These are phyloP conservation scores for Lachancea cidri DNA, from an alignment of 805 yeast genomes.

Conservation along the genomic window DNA sequence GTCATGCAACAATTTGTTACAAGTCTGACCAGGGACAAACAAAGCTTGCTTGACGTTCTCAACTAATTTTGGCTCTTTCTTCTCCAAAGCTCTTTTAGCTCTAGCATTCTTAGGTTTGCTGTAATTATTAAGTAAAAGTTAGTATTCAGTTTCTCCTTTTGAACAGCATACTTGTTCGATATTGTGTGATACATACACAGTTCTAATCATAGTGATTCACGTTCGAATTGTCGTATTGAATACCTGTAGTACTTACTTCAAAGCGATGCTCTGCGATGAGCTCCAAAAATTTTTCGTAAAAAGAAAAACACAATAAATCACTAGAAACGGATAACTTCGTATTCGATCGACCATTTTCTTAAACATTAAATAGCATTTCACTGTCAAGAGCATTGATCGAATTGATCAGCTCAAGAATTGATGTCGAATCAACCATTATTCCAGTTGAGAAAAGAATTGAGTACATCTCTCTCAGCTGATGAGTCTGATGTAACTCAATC, in stretches of 20 bases:
- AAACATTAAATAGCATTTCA: no score
- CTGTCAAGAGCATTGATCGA: no score
- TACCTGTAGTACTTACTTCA: no score
- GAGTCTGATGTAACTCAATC: slow-evolving; percentile 17
- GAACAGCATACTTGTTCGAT: no score
- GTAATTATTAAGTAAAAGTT: no score
- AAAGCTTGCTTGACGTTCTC: slow-evolving; percentile 89
- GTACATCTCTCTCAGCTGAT: slow-evolving; percentile 26
- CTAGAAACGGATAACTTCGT: not conserved
- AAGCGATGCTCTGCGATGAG: slow-evolving; percentile 15
- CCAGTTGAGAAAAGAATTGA: slow-evolving; percentile 30
- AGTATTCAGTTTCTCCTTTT: no score
- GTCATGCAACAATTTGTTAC: slow-evolving; percentile 78
- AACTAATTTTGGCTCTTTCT: slow-evolving; percentile 78
- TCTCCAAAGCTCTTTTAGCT: slow-evolving; percentile 88
- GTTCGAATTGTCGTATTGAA: not conserved
- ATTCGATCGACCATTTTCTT: not conserved
- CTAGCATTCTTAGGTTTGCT: slow-evolving; percentile 88
- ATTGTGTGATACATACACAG: slow-evolving; percentile 30
- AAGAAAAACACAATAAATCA: not conserved
- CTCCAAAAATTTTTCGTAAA: slow-evolving; percentile 47
- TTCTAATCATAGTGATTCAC: slow-evolving; percentile 29
- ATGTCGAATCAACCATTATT: slow-evolving; percentile 20
- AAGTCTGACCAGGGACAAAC: slow-evolving; percentile 83
- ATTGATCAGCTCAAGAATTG: not conserved